phyloP scores from a whole-genome alignment of 495 filamentous ascomycete genomes.

The Aspergillus sparsus region DNA sequence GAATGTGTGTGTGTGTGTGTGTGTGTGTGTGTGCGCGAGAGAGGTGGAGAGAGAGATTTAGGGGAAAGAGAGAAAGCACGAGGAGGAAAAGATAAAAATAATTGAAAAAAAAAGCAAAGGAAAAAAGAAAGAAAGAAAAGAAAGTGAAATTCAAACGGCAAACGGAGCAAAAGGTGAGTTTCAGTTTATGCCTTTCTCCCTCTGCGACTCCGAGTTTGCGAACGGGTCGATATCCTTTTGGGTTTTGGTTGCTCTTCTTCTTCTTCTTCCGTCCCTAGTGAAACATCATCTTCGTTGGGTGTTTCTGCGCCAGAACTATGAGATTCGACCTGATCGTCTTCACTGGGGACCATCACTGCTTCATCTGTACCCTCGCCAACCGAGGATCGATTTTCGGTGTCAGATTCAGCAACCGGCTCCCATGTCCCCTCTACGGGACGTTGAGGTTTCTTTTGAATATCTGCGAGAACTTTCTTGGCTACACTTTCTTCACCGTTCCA shows the following conservation, averaged over 20 bases:
- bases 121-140: slow-evolving; percentile 4
- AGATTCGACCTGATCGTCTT: slow-evolving; percentile 30
- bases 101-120: not conserved
- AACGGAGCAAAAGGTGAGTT: not conserved
- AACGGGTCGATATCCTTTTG: slow-evolving; percentile 6
- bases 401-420: slow-evolving; percentile 28
- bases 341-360: slow-evolving; percentile 32
- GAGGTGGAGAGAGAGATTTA: no score
- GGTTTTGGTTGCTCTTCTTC: slow-evolving; percentile 17
- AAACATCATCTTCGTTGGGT: slow-evolving; percentile 10
- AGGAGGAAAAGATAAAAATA: not conserved
- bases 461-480: slow-evolving; percentile 58
- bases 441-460: slow-evolving; percentile 33
- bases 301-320: slow-evolving; percentile 22
- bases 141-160: not conserved
- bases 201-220: slow-evolving; percentile 6
- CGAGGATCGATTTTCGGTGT: slow-evolving; percentile 24
- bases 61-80: no score
- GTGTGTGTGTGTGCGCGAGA: no score
- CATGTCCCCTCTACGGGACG: slow-evolving; percentile 21
- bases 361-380: slow-evolving; percentile 28
- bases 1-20: no score
- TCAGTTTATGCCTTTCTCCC: not conserved
- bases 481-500: slow-evolving; percentile 83
- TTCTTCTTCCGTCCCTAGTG: slow-evolving; percentile 8